phyloP scores from a whole-genome alignment of 768 basidiomycete species.

The Dacryopinax spathularia region DNA sequence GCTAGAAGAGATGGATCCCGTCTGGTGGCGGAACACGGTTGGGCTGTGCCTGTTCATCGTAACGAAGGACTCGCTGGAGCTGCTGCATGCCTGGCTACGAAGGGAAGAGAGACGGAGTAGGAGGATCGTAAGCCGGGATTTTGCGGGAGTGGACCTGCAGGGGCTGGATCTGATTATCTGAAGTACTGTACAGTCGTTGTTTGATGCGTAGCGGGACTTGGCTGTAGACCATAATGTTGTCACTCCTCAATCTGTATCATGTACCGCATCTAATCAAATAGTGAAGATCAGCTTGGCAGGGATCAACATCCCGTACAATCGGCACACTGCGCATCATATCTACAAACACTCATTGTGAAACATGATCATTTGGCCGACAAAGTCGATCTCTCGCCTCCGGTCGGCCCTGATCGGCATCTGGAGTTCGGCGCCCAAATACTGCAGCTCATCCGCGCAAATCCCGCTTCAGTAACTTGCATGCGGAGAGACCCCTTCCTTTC shows the following conservation, averaged over 20 bases:
- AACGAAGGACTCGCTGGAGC: constrained; percentile 9
- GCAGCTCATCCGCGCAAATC: neutral
- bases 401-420: neutral
- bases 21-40: constrained; percentile 18
- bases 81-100: constrained; percentile 5
- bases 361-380: neutral
- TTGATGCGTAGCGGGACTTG: too few species aligned
- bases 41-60: constrained; percentile 16
- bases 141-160: neutral
- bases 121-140: constrained; percentile 1
- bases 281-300: too few species aligned
- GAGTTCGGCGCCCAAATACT: neutral
- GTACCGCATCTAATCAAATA: neutral
- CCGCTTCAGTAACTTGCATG: too few species aligned
- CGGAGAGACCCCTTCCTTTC: too few species aligned
- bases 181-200: neutral
- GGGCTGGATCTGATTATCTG: constrained; percentile 8
- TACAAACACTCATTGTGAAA: neutral
- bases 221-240: neutral
- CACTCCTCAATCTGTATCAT: neutral
- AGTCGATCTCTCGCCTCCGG: too few species aligned
- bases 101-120: constrained; percentile 1
- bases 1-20: constrained; percentile 14
- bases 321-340: too few species aligned
- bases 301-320: too few species aligned